Conservation (phyloP, 805 yeast species). For the Yamadazyma philogaea region DNA sequence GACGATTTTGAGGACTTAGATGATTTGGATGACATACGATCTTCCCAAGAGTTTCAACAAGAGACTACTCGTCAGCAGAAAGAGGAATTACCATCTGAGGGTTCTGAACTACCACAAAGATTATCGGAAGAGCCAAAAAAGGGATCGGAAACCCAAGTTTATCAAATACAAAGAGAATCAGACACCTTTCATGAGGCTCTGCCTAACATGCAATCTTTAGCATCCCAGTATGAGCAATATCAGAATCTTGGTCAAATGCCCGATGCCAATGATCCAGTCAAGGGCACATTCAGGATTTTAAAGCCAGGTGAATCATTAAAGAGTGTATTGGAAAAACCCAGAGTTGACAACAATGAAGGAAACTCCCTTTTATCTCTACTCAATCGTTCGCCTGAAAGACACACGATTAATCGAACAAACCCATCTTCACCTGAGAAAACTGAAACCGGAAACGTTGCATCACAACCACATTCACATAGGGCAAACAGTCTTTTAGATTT, state of each 20-base stretch:
- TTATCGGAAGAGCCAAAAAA: background rate
- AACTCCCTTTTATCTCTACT: conserved; percentile 15
- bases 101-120: background rate
- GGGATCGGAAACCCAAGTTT: background rate
- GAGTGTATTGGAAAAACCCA: conserved; percentile 6
- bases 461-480: background rate
- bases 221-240: conserved; percentile 3
- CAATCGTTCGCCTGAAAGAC: conserved; percentile 3
- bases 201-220: background rate
- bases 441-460: background rate
- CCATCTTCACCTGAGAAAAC: background rate
- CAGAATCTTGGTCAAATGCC: background rate
- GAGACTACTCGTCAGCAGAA: background rate
- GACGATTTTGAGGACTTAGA: conserved; percentile 34
- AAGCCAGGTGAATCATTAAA: conserved; percentile 27
- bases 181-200: background rate
- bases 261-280: conserved; percentile 10
- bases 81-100: background rate
- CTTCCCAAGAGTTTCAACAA: conserved; percentile 8
- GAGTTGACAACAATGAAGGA: conserved; percentile 4
- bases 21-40: conserved; percentile 19
- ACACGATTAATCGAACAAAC: background rate
- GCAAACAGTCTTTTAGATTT: conserved; percentile 5
- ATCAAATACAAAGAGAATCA: background rate
- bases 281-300: conserved; percentile 22